Evolutionary conservation across 352 stramenopile genomes (phyloP).

Genomic region (Phytophthora idaei): DNA sequence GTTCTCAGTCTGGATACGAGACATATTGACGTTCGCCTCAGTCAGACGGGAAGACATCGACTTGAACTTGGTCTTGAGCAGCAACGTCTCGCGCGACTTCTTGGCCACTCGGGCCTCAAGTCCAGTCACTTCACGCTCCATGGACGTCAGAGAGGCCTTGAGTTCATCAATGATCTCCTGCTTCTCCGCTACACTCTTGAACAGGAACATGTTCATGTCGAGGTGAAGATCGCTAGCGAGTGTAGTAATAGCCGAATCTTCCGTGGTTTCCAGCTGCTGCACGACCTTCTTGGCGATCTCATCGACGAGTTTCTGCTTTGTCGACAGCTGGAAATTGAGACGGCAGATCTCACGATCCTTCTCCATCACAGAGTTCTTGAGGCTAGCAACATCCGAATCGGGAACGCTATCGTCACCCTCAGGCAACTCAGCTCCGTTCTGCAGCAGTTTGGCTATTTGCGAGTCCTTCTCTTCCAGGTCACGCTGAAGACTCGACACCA

Average conservation of each 20-base stretch:
- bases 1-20: slow-evolving; percentile 64
- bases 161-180: slow-evolving; percentile 72
- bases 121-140: slow-evolving; percentile 72
- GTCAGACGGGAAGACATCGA: slow-evolving; percentile 59
- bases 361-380: slow-evolving; percentile 59
- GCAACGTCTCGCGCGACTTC: slow-evolving; percentile 59
- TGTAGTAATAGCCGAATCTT: slow-evolving; percentile 17
- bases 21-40: slow-evolving; percentile 49
- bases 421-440: slow-evolving; percentile 41
- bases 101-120: slow-evolving; percentile 58
- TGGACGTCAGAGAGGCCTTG: slow-evolving; percentile 58
- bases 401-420: slow-evolving; percentile 32
- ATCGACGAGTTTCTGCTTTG: slow-evolving; percentile 80
- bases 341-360: slow-evolving; percentile 87
- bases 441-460: slow-evolving; percentile 50
- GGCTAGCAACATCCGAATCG: slow-evolving; percentile 49
- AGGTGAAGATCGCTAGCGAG: slow-evolving; percentile 45
- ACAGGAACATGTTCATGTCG: slow-evolving; percentile 78
- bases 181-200: slow-evolving; percentile 74
- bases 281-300: slow-evolving; percentile 72
- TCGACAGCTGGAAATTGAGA: slow-evolving; percentile 79
- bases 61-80: slow-evolving; percentile 65
- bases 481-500: slow-evolving; percentile 41
- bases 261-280: slow-evolving; percentile 51
- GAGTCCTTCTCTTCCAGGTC: slow-evolving; percentile 52